Evolutionary conservation across 2,329 filamentous ascomycete genomes (phyloP).

Genomic region (Ophiostoma australiae): DNA sequence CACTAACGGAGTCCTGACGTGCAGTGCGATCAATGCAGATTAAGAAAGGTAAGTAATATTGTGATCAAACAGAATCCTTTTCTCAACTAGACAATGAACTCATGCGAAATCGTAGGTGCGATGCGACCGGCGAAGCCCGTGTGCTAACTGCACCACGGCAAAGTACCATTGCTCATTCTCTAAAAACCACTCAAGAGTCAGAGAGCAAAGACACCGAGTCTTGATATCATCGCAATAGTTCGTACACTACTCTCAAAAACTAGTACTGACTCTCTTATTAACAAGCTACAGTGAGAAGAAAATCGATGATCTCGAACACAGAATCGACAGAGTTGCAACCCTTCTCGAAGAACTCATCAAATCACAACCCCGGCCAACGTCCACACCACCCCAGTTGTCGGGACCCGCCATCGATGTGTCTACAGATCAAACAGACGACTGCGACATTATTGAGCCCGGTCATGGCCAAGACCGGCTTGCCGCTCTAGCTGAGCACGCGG

Average conservation of each 20-base stretch:
- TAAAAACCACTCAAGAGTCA: neutral
- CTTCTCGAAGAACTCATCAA: neutral
- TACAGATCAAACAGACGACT: neutral
- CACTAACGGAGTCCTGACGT: neutral
- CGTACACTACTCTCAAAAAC: neutral
- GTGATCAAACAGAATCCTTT: neutral
- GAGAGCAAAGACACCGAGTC: conserved; percentile 5
- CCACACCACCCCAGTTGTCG: neutral
- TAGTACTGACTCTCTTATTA: neutral
- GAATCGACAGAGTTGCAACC: neutral
- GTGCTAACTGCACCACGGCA: conserved; percentile 4
- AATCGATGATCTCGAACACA: neutral
- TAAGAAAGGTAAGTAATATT: neutral
- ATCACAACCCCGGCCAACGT: neutral
- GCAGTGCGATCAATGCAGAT: neutral
- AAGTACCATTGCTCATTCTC: conserved; percentile 8
- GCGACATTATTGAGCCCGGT: neutral
- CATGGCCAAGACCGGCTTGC: neutral
- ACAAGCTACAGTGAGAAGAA: neutral
- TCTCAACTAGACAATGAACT: neutral
- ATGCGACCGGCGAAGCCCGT: neutral
- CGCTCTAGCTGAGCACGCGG: neutral
- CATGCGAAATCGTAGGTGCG: neutral
- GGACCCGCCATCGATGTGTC: no score
- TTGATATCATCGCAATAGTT: conserved; percentile 7